Conservation (phyloP, 2,329 filamentous ascomycete species). For the Cadophora luteo-olivacea region DNA sequence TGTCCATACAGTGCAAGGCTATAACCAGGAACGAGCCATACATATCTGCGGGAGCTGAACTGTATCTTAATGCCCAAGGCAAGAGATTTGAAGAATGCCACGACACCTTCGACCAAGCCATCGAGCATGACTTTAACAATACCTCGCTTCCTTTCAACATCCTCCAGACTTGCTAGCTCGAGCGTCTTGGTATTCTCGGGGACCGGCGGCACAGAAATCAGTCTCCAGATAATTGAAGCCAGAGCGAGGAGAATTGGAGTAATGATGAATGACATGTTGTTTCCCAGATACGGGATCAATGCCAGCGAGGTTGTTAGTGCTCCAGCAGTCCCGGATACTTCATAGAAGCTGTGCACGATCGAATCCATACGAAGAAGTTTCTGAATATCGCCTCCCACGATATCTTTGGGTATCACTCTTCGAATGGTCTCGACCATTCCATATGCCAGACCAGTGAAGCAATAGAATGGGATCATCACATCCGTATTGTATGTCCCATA, state of each 20-base stretch:
- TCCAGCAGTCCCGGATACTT: slow-evolving; percentile 9
- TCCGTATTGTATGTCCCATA: slow-evolving; percentile 12
- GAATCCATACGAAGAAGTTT: slow-evolving; percentile 19
- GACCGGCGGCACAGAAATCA: background rate
- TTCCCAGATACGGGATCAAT: slow-evolving; percentile 1
- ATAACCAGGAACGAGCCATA: slow-evolving; percentile 15
- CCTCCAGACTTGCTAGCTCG: background rate
- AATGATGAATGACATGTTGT: slow-evolving; percentile 18
- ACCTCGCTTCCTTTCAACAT: background rate
- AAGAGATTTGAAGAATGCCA: slow-evolving; percentile 12
- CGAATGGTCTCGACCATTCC: slow-evolving; percentile 19
- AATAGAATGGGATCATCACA: slow-evolving; percentile 12
- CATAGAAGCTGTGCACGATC: slow-evolving; percentile 13
- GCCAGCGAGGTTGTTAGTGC: background rate
- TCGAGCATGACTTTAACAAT: background rate
- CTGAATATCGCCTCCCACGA: slow-evolving; percentile 10
- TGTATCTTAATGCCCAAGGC: slow-evolving; percentile 1
- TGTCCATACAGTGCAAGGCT: slow-evolving; percentile 13
- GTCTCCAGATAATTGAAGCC: background rate
- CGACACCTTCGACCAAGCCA: background rate
- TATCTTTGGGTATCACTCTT: slow-evolving; percentile 13
- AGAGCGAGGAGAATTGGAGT: slow-evolving; percentile 6
- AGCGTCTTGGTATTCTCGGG: background rate
- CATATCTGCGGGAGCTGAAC: slow-evolving; percentile 6
- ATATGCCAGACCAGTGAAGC: slow-evolving; percentile 13